phyloP scores from a whole-genome alignment of 345 rosid species.

The Atalantia buxifolia region DNA sequence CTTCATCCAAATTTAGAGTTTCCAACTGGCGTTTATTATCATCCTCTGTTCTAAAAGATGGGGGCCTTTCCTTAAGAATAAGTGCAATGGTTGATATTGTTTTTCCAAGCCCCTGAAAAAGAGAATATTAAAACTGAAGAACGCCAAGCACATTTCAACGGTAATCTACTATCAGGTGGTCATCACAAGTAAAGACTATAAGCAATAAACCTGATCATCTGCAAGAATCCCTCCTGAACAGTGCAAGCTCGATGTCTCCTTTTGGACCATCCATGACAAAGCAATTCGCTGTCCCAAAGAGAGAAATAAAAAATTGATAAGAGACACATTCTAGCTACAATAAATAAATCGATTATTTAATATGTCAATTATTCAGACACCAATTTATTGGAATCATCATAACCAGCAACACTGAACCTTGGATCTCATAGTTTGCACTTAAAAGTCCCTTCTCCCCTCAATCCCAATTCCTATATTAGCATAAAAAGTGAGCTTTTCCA shows the following conservation, averaged over 20 bases:
- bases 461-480: not conserved
- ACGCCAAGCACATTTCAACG: not conserved
- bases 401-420: conserved; percentile 1
- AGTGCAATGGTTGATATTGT: conserved; percentile 94
- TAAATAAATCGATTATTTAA: not conserved
- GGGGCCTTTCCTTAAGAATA: conserved; percentile 79
- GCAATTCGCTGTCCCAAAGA: conserved; percentile 74
- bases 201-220: conserved; percentile 78
- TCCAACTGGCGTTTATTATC: conserved; percentile 42
- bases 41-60: conserved; percentile 34
- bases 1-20: conserved; percentile 67
- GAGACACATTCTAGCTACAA: not conserved
- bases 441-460: not conserved
- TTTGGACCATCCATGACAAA: conserved; percentile 92
- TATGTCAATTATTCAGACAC: not conserved
- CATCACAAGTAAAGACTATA: conserved; percentile 9
- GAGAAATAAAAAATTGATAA: not conserved
- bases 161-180: not conserved
- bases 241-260: conserved; percentile 59
- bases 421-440: not conserved
- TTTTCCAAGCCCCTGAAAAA: conserved; percentile 88
- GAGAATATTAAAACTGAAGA: conserved; percentile 10
- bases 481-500: not conserved
- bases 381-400: not conserved
- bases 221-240: conserved; percentile 98